These are phyloP conservation scores for Tolypocladium pustulatum DNA, from an alignment of 2,329 filamentous ascomycete genomes.

Conservation along the genomic window DNA sequence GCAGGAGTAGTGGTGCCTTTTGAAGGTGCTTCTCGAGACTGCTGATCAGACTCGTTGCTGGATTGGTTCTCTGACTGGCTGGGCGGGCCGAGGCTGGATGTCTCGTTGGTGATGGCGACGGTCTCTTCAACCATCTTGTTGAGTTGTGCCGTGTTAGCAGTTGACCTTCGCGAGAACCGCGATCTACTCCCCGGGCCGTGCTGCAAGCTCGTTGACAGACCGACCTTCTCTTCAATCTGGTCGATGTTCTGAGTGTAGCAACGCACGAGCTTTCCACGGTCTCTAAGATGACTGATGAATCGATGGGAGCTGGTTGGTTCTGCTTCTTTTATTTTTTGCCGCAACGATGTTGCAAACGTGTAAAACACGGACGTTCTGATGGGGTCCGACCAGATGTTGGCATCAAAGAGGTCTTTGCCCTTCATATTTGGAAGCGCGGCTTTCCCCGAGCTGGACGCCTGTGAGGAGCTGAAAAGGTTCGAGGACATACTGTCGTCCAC, in stretches of 20 bases:
- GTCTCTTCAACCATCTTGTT: constrained; percentile 27
- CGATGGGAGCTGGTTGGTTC: constrained; percentile 55
- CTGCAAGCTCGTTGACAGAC: constrained; percentile 50
- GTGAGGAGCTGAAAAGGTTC: constrained; percentile 27
- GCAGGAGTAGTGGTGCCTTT: background rate
- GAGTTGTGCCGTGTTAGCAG: constrained; percentile 21
- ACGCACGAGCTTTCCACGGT: constrained; percentile 56
- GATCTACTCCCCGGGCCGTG: constrained; percentile 52
- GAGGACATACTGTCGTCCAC: constrained; percentile 32
- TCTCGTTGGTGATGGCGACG: constrained; percentile 5
- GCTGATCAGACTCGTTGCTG: constrained; percentile 3
- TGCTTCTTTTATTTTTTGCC: constrained; percentile 53
- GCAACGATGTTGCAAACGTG: constrained; percentile 57
- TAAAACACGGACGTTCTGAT: constrained; percentile 61
- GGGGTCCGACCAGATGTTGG: constrained; percentile 58
- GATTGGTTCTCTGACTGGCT: constrained; percentile 2
- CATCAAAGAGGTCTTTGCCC: constrained; percentile 61
- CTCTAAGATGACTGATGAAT: constrained; percentile 57
- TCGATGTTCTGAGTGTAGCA: constrained; percentile 73
- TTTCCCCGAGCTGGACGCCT: constrained; percentile 21
- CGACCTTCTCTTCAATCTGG: constrained; percentile 60
- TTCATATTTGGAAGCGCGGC: constrained; percentile 50
- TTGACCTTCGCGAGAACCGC: constrained; percentile 44
- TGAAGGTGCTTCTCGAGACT: constrained; percentile 1
- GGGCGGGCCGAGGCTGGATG: constrained; percentile 6